phyloP scores from a whole-genome alignment of 345 rosid species.

The Melastoma malabathricum region DNA sequence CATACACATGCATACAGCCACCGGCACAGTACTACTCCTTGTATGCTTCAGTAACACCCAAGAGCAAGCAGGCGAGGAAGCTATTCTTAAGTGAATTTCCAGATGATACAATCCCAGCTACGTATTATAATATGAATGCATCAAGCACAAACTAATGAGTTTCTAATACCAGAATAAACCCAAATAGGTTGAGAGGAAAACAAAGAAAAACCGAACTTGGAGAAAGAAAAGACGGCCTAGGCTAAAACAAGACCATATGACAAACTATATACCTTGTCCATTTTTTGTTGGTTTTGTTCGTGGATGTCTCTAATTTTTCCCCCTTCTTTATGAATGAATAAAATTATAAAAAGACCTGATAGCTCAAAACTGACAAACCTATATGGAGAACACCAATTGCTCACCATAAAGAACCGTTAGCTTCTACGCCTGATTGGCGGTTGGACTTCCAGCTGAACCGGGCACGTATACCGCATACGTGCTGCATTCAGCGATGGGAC shows the following conservation, averaged over 20 bases:
- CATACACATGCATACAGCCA: too few relatives aligned
- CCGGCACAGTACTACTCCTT: too few relatives aligned
- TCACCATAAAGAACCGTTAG: slow-evolving; percentile 42
- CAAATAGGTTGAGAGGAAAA: slow-evolving; percentile 32
- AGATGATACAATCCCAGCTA: too few relatives aligned
- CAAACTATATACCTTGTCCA: slow-evolving; percentile 13
- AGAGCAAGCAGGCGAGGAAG: too few relatives aligned
- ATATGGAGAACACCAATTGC: slow-evolving; percentile 19
- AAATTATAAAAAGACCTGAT: slow-evolving; percentile 8
- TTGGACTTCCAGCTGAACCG: too few relatives aligned
- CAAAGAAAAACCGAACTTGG: slow-evolving; percentile 25
- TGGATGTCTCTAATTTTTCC: slow-evolving; percentile 4
- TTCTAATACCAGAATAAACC: slow-evolving; percentile 46
- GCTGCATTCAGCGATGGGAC: slow-evolving; percentile 17
- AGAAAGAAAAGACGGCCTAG: slow-evolving; percentile 13
- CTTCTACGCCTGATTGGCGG: slow-evolving; percentile 14
- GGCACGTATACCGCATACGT: slow-evolving; percentile 5
- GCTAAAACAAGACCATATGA: slow-evolving; percentile 15
- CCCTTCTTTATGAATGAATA: slow-evolving; percentile 12
- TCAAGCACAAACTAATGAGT: slow-evolving; percentile 14
- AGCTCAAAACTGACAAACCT: slow-evolving; percentile 1
- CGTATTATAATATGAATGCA: slow-evolving; percentile 11
- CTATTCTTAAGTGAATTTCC: too few relatives aligned
- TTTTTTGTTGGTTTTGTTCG: slow-evolving; percentile 8
- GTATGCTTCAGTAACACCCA: too few relatives aligned